A percentile compares a stretch with the other conserved stretches of the same genome.
phyloP scores from a whole-genome alignment of 2,329 filamentous ascomycete genomes.

The Ceratocystiopsis minuta region DNA sequence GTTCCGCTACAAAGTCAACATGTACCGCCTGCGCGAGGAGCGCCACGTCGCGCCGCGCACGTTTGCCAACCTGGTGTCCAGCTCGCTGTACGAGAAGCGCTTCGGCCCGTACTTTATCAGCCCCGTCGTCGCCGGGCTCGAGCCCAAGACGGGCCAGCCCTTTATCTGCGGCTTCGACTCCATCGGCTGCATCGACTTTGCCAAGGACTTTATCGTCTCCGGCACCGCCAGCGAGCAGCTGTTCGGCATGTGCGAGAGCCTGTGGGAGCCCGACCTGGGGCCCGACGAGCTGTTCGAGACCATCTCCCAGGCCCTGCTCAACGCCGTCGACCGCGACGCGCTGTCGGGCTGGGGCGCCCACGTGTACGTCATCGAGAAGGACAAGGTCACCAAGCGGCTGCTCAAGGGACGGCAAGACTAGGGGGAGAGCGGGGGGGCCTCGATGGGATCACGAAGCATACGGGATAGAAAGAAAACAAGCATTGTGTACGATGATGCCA shows the following conservation, averaged over 20 bases:
- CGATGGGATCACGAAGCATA: no score
- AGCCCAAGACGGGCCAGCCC: slow-evolving; percentile 81
- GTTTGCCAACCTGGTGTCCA: slow-evolving; percentile 88
- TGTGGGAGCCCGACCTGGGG: slow-evolving; percentile 93
- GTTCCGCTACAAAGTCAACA: slow-evolving; percentile 99
- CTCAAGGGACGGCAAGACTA: slow-evolving; percentile 95
- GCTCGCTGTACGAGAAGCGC: slow-evolving; percentile 78
- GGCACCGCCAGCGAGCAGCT: slow-evolving; percentile 94
- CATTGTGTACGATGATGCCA: no score
- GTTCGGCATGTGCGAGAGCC: slow-evolving; percentile 93
- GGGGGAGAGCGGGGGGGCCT: slow-evolving; percentile 5
- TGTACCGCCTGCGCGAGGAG: slow-evolving; percentile 98
- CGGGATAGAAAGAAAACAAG: no score
- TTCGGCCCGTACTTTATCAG: slow-evolving; percentile 96
- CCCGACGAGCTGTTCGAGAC: slow-evolving; percentile 97
- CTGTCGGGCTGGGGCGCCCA: slow-evolving; percentile 96
- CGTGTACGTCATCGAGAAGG: slow-evolving; percentile 99
- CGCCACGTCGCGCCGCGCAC: slow-evolving; percentile 87
- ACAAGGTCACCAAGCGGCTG: slow-evolving; percentile 98
- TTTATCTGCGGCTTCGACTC: slow-evolving; percentile 99
- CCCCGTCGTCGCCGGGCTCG: slow-evolving; percentile 86
- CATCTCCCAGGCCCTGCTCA: slow-evolving; percentile 86
- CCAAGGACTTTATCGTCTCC: slow-evolving; percentile 97
- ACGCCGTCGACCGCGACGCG: slow-evolving; percentile 90
- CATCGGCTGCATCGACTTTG: slow-evolving; percentile 98